These are phyloP conservation scores for Symbiotaphrina buchneri DNA, from an alignment of 495 filamentous ascomycete species.

Conservation along the genomic window DNA sequence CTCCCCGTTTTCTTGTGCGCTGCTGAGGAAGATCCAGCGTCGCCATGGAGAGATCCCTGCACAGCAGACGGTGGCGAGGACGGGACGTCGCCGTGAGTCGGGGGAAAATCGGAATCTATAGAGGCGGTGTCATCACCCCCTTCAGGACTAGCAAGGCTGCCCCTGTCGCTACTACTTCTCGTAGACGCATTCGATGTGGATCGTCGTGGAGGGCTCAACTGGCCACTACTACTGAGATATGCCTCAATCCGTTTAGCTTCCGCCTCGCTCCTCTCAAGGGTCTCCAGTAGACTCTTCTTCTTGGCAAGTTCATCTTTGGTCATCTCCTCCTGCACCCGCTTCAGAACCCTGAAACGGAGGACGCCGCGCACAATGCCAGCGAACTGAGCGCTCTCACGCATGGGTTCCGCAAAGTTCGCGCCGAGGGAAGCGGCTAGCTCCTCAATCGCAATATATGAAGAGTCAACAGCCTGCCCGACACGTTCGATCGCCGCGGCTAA, in stretches of 20 bases:
- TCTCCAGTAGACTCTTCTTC: conserved; percentile 57
- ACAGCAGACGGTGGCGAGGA: conserved; percentile 29
- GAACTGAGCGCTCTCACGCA: conserved; percentile 93
- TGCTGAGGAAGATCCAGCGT: not conserved
- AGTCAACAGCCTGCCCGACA: conserved; percentile 83
- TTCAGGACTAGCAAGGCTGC: conserved; percentile 18
- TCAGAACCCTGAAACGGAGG: conserved; percentile 68
- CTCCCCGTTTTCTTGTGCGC: conserved; percentile 49
- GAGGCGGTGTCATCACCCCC: conserved; percentile 52
- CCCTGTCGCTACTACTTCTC: too few species aligned
- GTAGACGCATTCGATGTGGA: not conserved
- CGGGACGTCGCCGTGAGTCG: conserved; percentile 52
- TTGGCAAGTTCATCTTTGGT: conserved; percentile 72
- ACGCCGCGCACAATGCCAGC: conserved; percentile 82
- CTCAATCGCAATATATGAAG: conserved; percentile 87
- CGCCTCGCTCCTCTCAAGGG: conserved; percentile 67
- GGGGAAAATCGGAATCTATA: conserved; percentile 86
- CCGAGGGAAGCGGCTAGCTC: conserved; percentile 67
- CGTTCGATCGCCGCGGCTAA: conserved; percentile 89
- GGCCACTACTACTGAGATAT: conserved; percentile 52
- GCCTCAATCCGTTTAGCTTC: conserved; percentile 86
- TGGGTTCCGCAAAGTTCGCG: conserved; percentile 84
- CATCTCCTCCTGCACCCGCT: conserved; percentile 94
- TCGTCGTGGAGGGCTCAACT: conserved; percentile 13
- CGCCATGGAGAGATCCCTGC: conserved; percentile 23